Evolutionary conservation across 2,329 filamentous ascomycete genomes (phyloP), one percentile per base, ranked within the genome.

Genomic region (Aspergillus piperis): DNA sequence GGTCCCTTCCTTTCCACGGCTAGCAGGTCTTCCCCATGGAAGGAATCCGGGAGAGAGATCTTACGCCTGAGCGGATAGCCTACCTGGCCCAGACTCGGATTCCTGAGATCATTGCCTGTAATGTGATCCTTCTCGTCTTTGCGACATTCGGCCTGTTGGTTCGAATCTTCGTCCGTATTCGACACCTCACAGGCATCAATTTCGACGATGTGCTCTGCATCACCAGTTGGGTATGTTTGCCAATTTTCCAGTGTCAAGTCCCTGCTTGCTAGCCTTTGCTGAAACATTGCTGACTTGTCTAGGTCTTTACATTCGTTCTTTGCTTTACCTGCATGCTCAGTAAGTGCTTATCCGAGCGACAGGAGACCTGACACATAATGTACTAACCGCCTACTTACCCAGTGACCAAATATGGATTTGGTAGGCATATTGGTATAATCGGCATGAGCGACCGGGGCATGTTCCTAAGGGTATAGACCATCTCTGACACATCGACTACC

Each of bases 391-490:
- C 27, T 57, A 30, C 25, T 27, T 8, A 30, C 10, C 27, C 23
- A 68, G 66, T 68, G 66, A 67, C 63, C 2, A 60, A 60, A 42
- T 67, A 66, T 51, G 66, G 66, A n/a, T 66, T 59, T 36, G 66
- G 66, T 8, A 62, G 59, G 48, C 66, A 68, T 23, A 62, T 64
- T 19, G 60, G 57, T 17, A 62, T 61, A 3, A 44, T 67, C 8
- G 48, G 17, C 6, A 41, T 53, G 11, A 36, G 7, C 36, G 50
- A 25, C 13, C 53, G 38, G 17, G 54, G 17, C 2, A 68, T 65
- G 62, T 68, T 68, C 19, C 57, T 68, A 1, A 67, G 64, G 58
- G 66, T 67, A 63, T 19, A 17, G 6, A 5, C 13, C 23, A 27
- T 27, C 36, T 3, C 21, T 11, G 30, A 32, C 30, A 21, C n/a